Base-by-base conservation (phyloP, 2,329 filamentous ascomycete species). In the Fusarium nelsonii region DNA sequence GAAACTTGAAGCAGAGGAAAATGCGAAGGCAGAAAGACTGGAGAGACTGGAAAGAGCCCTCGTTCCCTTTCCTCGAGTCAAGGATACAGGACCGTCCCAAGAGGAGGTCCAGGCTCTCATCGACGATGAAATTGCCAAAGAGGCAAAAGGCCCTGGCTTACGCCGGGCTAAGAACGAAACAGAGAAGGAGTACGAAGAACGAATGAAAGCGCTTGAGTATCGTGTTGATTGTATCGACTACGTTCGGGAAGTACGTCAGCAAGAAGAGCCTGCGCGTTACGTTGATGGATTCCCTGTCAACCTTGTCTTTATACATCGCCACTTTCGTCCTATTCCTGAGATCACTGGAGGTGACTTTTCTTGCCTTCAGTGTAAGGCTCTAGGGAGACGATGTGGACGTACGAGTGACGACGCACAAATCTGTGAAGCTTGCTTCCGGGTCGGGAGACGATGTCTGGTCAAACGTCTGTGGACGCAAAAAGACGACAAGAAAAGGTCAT, bases 401-500 rank as follows among this genome's bases (percentile, higher is more conserved):
- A 58, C 51, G 30, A 36, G 48, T 8, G 18, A 65, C 28, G n/a
- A 23, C 9, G 36, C 37, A 23, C 23, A 32, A 8, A 33, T 28
- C 33, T 77, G 70, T 52, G 56, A 49, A 49, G 73, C 70, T 58
- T 77, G 70, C 32, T 58, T 30, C 41, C 60, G 66, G 55, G 76
- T 73, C 49, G 75, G 71, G 11, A 64, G 68, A 48, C 69, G 20
- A 58, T 80, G 69, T 64, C 69, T 69, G 30, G 71, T 67, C 15
- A 82, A 89, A 68, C 79, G 39, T 23, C 36, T 12, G 12, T 45
- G 12, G 36, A 33, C 33, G 6, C 33, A n/a, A 32, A 88, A 88
- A 58, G 86, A 89, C 76, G 86, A 90, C 73, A 83, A 89, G 4
- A 79, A 88, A 48, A 84, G 53, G 7, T 23, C 32, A 7, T 54